A percentile compares a stretch with the other conserved stretches of the same genome.
Evolutionary conservation across 1,139 yeast genomes (phyloP).

Genomic region (Hansenula lynferdii): DNA sequence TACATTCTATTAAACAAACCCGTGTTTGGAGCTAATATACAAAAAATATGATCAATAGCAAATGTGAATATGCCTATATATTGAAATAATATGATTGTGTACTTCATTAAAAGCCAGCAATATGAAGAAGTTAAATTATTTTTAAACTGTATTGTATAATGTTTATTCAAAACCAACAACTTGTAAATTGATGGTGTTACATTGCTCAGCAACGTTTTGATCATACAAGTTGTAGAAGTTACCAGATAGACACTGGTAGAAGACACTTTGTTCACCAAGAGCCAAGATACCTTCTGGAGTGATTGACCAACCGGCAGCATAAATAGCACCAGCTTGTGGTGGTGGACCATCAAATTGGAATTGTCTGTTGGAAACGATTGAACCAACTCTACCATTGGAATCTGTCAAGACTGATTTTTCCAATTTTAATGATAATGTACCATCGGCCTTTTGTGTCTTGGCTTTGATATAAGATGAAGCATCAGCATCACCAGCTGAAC

Average conservation of each 20-base stretch:
- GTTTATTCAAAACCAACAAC: conserved; percentile 43
- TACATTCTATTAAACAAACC: too few species aligned
- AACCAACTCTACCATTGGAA: conserved; percentile 64
- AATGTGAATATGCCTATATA: background rate
- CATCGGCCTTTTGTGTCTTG: conserved; percentile 41
- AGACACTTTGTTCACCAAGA: conserved; percentile 54
- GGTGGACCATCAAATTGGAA: conserved; percentile 89
- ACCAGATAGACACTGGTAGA: conserved; percentile 77
- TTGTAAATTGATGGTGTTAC: conserved; percentile 55
- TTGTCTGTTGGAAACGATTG: conserved; percentile 80
- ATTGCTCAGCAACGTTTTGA: conserved; percentile 57
- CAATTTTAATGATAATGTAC: conserved; percentile 52
- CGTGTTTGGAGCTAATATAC: background rate
- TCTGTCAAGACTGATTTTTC: conserved; percentile 51
- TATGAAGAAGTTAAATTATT: too few species aligned
- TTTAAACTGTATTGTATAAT: background rate
- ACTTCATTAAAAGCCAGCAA: too few species aligned
- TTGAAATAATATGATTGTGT: too few species aligned
- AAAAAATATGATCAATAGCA: background rate
- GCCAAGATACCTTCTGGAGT: conserved; percentile 61
- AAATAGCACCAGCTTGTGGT: conserved; percentile 84
- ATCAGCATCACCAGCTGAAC: conserved; percentile 3
- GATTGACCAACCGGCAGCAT: conserved; percentile 80
- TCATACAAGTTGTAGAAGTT: conserved; percentile 78
- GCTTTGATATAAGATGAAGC: conserved; percentile 27